Evolutionary conservation across 805 yeast species (phyloP), one percentile per base, ranked within the genome.

Genomic region (Martiniozyma abietophila): DNA sequence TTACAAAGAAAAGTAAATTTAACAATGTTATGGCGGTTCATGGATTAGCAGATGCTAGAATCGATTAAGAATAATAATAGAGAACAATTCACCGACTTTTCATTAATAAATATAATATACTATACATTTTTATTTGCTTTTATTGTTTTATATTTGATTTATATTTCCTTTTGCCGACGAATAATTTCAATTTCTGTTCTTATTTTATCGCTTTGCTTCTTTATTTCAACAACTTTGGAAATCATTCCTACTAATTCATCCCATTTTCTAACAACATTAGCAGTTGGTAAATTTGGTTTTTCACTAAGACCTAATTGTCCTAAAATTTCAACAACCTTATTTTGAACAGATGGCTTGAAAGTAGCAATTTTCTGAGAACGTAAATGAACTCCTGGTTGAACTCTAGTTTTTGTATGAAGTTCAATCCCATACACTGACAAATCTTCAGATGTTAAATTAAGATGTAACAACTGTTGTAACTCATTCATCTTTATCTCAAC

Each of bases 231-330:
- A 42, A 89, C 61, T 2, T 79, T 69, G 9, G 75, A 76, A 20
- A 84, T 81, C 1, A 77, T 64, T 43, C 77, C 76, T 31, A 81
- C 66, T 34, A 92, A 58, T 37, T 74, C 74, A 47, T 89, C 96
- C 50, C 80, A 86, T 48, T 74, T 75, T 6, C 76, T 67, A 57
- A 84, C 72, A 1, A 88, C 85, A 34, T 67, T 74, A 23, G 79
- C 74, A 0, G 97, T 82, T 4, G 95, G 89, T 79, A 92, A 79
- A 2, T 78, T 77, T 1, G 97, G 97, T 44, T 80, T 78, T 4
- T 76, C 59, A 0, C 96, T 80, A 8, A 92, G 58, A 3, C 78
- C 86, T 40, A 92, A 58, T 50, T 92, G 98, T 37, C 78, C 80
- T 40, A 89, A 57, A 8, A 76, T 66, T 12, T 72, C 69, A 19